Evolutionary conservation across 306 rosid species (phyloP).

Genomic region (Luffa aegyptiaca): DNA sequence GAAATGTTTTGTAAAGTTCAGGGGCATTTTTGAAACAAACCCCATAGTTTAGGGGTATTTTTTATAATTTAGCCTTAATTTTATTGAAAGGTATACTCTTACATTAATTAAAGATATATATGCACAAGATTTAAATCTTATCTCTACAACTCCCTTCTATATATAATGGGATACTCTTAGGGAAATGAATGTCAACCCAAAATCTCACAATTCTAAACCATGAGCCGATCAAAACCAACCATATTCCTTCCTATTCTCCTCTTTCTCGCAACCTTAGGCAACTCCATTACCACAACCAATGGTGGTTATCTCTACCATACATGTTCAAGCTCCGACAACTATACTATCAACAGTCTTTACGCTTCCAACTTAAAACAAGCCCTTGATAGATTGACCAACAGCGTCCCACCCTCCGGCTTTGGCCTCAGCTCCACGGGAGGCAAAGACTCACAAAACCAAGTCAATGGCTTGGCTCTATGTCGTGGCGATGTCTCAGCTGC

Average conservation of each 20-base stretch:
- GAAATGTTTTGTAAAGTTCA: too few species aligned
- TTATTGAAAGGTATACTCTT: background rate
- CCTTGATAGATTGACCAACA: conserved; percentile 4
- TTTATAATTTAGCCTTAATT: too few species aligned
- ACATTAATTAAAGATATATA: background rate
- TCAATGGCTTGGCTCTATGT: conserved; percentile 23
- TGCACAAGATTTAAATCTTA: background rate
- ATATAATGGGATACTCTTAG: background rate
- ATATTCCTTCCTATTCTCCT: background rate
- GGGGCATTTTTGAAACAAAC: too few species aligned
- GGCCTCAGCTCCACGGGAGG: background rate
- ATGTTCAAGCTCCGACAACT: conserved; percentile 36
- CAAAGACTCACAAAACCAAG: conserved; percentile 9
- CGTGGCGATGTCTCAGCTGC: conserved; percentile 16
- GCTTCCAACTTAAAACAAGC: conserved; percentile 15
- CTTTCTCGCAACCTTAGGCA: background rate
- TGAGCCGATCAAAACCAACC: background rate
- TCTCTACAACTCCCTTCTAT: background rate
- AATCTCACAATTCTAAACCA: background rate
- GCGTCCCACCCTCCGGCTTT: background rate
- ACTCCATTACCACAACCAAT: conserved; percentile 16
- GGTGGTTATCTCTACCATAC: conserved; percentile 29
- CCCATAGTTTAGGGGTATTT: too few species aligned
- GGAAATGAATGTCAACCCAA: background rate
- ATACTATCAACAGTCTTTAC: conserved; percentile 24